Evolutionary conservation across 2,329 filamentous ascomycete species (phyloP), one percentile per base, ranked within the genome.

Genomic region (Pseudomassariella vexata): DNA sequence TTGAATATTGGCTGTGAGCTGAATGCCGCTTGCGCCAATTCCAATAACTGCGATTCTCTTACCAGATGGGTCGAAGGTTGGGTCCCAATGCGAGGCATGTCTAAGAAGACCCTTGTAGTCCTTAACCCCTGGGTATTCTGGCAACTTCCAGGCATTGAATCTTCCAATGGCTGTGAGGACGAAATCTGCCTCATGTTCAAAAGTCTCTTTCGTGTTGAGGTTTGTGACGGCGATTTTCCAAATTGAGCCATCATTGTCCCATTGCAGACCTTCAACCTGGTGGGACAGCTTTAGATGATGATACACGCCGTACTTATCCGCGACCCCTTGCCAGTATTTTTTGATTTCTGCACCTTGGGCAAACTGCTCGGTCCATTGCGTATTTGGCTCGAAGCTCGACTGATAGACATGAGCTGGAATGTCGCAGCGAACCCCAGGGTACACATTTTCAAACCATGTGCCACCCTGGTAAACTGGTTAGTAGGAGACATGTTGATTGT

Each of bases 131-230:
- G 70, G 68, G 39, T 79, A 79, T 18, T 76, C 58, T 0, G 79
- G 79, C 1, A 81, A 57, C 36, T 69, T 73, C 72, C 76, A 81
- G 11, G 68, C 69, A 45, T 82, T 83, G 55, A 85, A 81, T 22
- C 72, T 66, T 0, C 80, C 81, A 36, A 79, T 70, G 1, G 78
- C 77, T 0, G 73, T 75, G 19, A 85, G 57, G 1, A 85, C 51
- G 32, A 81, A 70, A 40, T 85, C 79, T 3, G 70, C 65, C 22
- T 67, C 62, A 19, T 75, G 66, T 4, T 14, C 9, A 44, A 60
- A 5, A 59, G 57, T 0, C 53, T 48, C 33, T 65, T 45, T 56
- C 1, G 57, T 60, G 22, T 43, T 35, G 7, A 65, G 39, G 24
- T 70, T 57, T 14, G 55, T 52, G 0, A 70, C 46, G 7, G 62